Base-by-base conservation (phyloP, 768 basidiomycete genomes). In the Lentinus brumalis region DNA sequence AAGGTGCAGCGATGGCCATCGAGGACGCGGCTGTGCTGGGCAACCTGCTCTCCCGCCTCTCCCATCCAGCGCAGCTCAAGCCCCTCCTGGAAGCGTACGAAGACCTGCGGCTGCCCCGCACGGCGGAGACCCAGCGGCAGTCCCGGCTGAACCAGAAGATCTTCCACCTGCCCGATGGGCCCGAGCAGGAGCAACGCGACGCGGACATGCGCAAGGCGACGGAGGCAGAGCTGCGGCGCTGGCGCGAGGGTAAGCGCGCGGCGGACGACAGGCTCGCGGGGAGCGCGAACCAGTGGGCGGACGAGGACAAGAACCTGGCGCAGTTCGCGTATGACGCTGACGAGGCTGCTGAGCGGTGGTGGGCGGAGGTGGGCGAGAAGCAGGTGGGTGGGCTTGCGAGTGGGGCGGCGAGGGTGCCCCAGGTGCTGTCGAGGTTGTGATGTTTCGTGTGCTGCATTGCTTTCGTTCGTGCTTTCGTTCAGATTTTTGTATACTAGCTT, bases 301-400 rank as follows among this genome's bases (percentile, higher is more conserved):
- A 87, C 68, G 77, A 75, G 66, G 71, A 68, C 53, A 84, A 83
- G 76, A 85, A 71, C 55, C 57, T 50, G 39, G 64, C 63, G 5
- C 79, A 81, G 65, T 86, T 85, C 70, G 75, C 77, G 14, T 85
- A 86, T 59, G 84, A 86, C 58, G 81, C 83, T 0, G 83, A 86
- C 50, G 70, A 32, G 10, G 82, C 73, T 40, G 83, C 78, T 6
- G 81, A 85, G 47, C 66, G 66, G 56, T 86, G 84, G 81, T 84
- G 81, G 82, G 59, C 44, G 1, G 69, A 72, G 14, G 58, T 71
- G 5, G 79, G 77, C 2, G 38, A 8, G 26, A 32, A 9, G 45
- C 44, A 44, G 3, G 31, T 49, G 21, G 53, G 39, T 29, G 18
- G 14, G 16, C 15, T 16, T 54, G 40, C 21, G 21, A 26, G 16